phyloP scores from a whole-genome alignment of 2,329 filamentous ascomycete species.

The Fonsecaea multimorphosa region DNA sequence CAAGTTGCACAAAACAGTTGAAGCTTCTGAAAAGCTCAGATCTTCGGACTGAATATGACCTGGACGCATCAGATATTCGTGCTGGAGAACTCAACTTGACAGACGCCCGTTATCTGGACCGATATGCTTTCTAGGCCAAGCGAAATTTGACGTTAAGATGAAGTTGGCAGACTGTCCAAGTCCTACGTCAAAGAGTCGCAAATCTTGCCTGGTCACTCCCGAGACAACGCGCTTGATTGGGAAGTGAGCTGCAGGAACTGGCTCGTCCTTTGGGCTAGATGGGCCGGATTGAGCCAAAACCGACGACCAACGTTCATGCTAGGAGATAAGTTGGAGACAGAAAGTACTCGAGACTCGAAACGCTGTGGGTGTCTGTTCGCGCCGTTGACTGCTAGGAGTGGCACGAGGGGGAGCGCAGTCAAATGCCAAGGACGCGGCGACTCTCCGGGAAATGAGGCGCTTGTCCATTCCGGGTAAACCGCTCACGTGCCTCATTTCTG shows the following conservation, averaged over 20 bases:
- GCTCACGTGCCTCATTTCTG: not conserved
- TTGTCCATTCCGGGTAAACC: not conserved
- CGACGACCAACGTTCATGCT: not conserved
- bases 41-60: not conserved
- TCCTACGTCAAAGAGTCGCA: not conserved
- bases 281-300: not conserved
- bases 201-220: not conserved
- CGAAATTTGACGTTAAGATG: not conserved
- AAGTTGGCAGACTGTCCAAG: not conserved
- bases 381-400: not conserved
- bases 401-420: not conserved
- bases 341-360: not conserved
- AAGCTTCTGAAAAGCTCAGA: not conserved
- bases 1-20: not conserved
- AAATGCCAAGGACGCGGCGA: not conserved
- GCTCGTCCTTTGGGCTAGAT: not conserved
- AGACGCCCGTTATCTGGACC: not conserved
- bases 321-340: not conserved
- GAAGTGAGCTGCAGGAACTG: not conserved
- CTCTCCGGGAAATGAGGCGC: not conserved
- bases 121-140: conserved; percentile 2
- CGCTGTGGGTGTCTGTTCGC: not conserved
- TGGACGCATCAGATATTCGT: not conserved
- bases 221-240: not conserved
- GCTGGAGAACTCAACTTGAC: not conserved